Percentiles rank a stretch among this genome's conserved stretches.
phyloP scores from a whole-genome alignment of 306 rosid genomes.

The Elaeagnus macrophylla region DNA sequence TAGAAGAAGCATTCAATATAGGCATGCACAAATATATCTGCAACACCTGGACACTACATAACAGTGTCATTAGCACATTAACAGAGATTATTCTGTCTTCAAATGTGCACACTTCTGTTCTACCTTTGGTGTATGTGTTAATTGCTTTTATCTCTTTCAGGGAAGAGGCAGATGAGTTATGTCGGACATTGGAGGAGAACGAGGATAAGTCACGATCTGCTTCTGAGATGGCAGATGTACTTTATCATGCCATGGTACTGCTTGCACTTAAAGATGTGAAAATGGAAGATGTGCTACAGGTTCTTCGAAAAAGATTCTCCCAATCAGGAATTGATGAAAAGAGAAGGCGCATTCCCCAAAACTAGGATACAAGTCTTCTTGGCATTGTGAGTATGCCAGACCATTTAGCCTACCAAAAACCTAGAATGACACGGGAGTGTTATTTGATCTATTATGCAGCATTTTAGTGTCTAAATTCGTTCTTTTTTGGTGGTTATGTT shows the following conservation, averaged over 20 bases:
- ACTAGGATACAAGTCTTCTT: background rate
- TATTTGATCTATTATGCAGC: too few relatives aligned
- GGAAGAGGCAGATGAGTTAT: constrained; percentile 74
- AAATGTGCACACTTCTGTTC: too few relatives aligned
- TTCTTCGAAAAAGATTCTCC: constrained; percentile 64
- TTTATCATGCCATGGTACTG: constrained; percentile 75
- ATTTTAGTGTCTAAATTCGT: too few relatives aligned
- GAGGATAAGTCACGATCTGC: constrained; percentile 60
- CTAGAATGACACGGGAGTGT: too few relatives aligned
- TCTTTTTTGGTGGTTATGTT: too few relatives aligned
- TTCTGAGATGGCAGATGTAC: constrained; percentile 77
- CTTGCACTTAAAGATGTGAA: constrained; percentile 55
- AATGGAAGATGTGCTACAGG: constrained; percentile 71
- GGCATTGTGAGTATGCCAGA: too few relatives aligned
- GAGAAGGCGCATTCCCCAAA: constrained; percentile 32
- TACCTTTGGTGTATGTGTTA: background rate
- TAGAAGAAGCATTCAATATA: too few relatives aligned
- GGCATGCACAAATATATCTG: too few relatives aligned
- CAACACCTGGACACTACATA: too few relatives aligned
- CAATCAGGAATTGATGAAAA: constrained; percentile 84
- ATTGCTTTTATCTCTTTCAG: constrained; percentile 24
- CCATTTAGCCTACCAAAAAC: too few relatives aligned
- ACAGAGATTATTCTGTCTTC: too few relatives aligned
- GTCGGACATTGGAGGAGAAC: constrained; percentile 54
- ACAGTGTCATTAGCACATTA: too few relatives aligned